Conservation (phyloP, 192 early-diverging fungal genomes). For the Jimgerdemannia flammicorona region DNA sequence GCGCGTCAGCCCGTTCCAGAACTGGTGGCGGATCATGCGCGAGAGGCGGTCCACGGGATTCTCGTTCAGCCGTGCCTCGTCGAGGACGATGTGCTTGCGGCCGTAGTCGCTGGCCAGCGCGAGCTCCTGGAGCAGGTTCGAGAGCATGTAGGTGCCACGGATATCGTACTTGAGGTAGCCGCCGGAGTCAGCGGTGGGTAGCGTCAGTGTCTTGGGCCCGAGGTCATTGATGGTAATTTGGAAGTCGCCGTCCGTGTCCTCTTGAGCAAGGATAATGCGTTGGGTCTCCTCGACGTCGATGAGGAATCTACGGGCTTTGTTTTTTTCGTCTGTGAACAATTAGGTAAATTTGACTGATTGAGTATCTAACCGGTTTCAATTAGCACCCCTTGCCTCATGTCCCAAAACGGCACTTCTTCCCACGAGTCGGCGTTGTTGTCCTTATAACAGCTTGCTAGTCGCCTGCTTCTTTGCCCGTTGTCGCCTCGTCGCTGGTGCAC, state of each 20-base stretch:
- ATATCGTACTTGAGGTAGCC: slow-evolving; percentile 88
- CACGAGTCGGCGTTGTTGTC: neutral
- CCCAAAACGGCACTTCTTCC: slow-evolving; percentile 1
- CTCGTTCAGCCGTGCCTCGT: slow-evolving; percentile 85
- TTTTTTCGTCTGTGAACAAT: slow-evolving; percentile 49
- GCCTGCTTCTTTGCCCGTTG: neutral
- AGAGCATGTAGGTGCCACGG: slow-evolving; percentile 91
- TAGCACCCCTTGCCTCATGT: neutral
- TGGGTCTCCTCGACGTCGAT: slow-evolving; percentile 85
- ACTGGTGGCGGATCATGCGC: slow-evolving; percentile 86
- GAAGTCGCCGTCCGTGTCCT: slow-evolving; percentile 92
- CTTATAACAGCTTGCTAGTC: neutral
- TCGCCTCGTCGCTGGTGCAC: too few species aligned
- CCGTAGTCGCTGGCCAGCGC: slow-evolving; percentile 86
- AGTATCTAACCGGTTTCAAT: neutral
- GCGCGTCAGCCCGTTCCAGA: slow-evolving; percentile 93
- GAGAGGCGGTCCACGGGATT: slow-evolving; percentile 89
- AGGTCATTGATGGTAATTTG: slow-evolving; percentile 93
- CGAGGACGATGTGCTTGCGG: slow-evolving; percentile 79
- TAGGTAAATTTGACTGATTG: neutral
- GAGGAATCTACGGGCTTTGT: slow-evolving; percentile 68
- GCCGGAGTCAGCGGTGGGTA: slow-evolving; percentile 82
- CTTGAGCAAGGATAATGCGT: slow-evolving; percentile 77
- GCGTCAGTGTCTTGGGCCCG: slow-evolving; percentile 84
- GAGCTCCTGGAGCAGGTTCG: slow-evolving; percentile 93